These are phyloP conservation scores for Penicillium verrucosum DNA, from an alignment of 2,329 filamentous ascomycete species.

Conservation along the genomic window DNA sequence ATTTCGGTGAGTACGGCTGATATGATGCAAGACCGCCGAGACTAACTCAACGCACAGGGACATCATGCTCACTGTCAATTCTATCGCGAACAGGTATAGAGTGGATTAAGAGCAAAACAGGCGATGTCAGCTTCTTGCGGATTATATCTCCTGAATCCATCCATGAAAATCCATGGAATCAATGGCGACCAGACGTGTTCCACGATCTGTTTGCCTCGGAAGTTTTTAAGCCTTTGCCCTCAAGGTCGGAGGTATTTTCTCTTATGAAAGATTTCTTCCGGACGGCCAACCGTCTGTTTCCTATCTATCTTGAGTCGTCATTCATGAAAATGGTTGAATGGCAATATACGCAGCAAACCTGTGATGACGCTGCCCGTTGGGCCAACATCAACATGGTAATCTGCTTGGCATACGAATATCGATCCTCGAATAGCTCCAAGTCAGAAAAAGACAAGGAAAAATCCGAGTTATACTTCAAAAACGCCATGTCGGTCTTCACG, in stretches of 20 bases:
- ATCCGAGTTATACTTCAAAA: conserved; percentile 91
- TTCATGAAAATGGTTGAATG: conserved; percentile 95
- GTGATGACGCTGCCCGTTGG: conserved; percentile 94
- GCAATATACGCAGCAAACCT: conserved; percentile 87
- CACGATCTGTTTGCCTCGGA: conserved; percentile 80
- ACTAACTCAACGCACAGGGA: conserved; percentile 55
- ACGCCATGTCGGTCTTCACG: conserved; percentile 84
- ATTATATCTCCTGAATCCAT: conserved; percentile 80
- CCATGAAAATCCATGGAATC: conserved; percentile 84
- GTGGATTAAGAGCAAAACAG: conserved; percentile 94
- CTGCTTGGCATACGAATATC: conserved; percentile 81
- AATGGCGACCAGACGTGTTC: conserved; percentile 96
- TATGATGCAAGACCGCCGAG: background rate
- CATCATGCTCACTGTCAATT: conserved; percentile 91
- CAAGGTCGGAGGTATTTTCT: conserved; percentile 79
- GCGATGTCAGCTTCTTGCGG: conserved; percentile 82
- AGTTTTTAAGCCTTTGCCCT: conserved; percentile 74
- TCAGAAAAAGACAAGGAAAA: conserved; percentile 84
- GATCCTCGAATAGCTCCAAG: conserved; percentile 87
- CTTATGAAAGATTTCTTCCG: conserved; percentile 88
- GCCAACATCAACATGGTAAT: conserved; percentile 87
- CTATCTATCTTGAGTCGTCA: conserved; percentile 88
- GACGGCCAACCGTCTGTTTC: conserved; percentile 97
- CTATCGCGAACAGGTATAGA: conserved; percentile 94
- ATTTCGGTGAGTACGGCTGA: conserved; percentile 52